phyloP scores from a whole-genome alignment of 164 flowering plant genomes.

The Vitis amurensis region DNA sequence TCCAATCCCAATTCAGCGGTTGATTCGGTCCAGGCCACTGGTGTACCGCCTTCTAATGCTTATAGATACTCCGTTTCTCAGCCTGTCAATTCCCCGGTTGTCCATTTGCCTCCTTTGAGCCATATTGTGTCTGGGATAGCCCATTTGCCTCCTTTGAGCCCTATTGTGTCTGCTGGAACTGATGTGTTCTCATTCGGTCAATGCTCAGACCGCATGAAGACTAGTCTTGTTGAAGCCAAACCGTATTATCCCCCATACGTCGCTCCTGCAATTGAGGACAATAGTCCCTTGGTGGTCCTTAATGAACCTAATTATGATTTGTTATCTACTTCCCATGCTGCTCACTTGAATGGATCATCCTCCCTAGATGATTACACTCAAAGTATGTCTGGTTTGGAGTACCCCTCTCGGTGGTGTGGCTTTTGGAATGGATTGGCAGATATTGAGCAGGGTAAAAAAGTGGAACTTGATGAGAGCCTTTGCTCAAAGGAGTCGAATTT shows the following conservation, averaged over 20 bases:
- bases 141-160: constrained; percentile 13
- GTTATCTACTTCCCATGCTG: constrained; percentile 14
- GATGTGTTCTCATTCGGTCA: constrained; percentile 14
- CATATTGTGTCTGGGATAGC: background rate
- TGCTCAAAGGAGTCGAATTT: constrained; percentile 16
- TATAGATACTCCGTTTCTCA: constrained; percentile 12
- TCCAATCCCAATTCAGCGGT: constrained; percentile 8
- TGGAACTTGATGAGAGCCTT: constrained; percentile 21
- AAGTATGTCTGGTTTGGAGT: constrained; percentile 23
- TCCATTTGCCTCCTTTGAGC: constrained; percentile 14
- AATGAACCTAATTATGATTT: constrained; percentile 25
- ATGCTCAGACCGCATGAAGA: background rate
- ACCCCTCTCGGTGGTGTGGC: constrained; percentile 20
- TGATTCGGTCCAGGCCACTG: constrained; percentile 2
- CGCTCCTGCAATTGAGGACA: constrained; percentile 11
- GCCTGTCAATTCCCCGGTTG: constrained; percentile 4
- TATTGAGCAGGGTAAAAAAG: constrained; percentile 20
- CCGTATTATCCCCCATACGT: constrained; percentile 31
- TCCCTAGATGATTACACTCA: constrained; percentile 27
- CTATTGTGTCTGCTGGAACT: constrained; percentile 8
- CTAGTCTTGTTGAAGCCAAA: constrained; percentile 18
- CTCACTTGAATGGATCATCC: constrained; percentile 7
- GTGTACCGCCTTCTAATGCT: constrained; percentile 1
- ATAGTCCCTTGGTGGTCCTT: constrained; percentile 11
- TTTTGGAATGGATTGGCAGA: constrained; percentile 29